Evolutionary conservation across 257 asterid genomes (phyloP).

Genomic region (Ehretia macrophylla): DNA sequence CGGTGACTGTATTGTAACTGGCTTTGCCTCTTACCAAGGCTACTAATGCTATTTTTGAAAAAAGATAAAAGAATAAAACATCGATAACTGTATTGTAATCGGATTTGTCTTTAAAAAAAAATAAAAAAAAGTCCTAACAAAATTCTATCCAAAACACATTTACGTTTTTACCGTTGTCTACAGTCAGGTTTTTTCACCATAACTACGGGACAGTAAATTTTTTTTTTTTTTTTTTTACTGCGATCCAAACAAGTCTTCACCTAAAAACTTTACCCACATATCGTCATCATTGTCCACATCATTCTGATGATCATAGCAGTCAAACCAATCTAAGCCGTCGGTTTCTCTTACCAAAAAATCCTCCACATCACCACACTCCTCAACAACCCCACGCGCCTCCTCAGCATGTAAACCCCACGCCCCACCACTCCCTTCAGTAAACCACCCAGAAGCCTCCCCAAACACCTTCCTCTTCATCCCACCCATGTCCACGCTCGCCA

Average conservation of each 20-base stretch:
- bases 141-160: too few relatives aligned
- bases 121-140: too few relatives aligned
- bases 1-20: too few relatives aligned
- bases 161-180: too few relatives aligned
- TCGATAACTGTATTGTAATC: too few relatives aligned
- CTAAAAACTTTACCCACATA: conserved; percentile 38
- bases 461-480: conserved; percentile 11
- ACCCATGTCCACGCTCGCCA: conserved; percentile 66
- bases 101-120: too few relatives aligned
- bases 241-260: conserved; percentile 24
- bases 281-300: conserved; percentile 23
- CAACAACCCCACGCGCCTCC: conserved; percentile 2
- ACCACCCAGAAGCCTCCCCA: conserved; percentile 8
- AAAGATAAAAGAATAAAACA: too few relatives aligned
- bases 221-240: neutral
- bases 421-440: conserved; percentile 11
- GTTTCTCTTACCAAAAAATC: conserved; percentile 16
- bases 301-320: neutral
- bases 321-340: conserved; percentile 24
- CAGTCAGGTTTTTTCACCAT: too few relatives aligned
- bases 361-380: conserved; percentile 30
- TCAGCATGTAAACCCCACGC: conserved; percentile 20
- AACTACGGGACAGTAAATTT: too few relatives aligned
- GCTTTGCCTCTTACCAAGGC: too few relatives aligned
- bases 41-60: too few relatives aligned